Conservation (phyloP, 2,329 filamentous ascomycete genomes). For the Amauroascus niger region DNA sequence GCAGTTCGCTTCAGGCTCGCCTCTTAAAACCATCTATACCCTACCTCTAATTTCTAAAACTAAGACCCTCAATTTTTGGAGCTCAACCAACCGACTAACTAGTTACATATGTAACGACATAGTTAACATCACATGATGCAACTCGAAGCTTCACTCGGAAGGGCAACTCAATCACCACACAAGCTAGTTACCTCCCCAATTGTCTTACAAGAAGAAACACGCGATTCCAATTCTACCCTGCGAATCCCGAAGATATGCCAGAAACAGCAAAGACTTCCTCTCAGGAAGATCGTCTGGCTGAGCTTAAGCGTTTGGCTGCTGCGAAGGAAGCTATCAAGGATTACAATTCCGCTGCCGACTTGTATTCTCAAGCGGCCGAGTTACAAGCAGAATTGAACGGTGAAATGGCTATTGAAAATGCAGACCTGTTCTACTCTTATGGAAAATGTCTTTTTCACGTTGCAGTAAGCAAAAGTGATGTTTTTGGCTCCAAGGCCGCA, state of each 20-base stretch:
- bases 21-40: too few species aligned
- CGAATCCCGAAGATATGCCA: neutral
- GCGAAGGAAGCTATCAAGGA: conserved; percentile 83
- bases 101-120: too few species aligned
- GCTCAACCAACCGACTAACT: too few species aligned
- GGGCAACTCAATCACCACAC: too few species aligned
- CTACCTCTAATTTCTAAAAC: too few species aligned
- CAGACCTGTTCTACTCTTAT: conserved; percentile 88
- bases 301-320: conserved; percentile 70
- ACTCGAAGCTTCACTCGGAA: too few species aligned
- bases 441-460: conserved; percentile 90
- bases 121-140: too few species aligned
- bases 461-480: conserved; percentile 86
- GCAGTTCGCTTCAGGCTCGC: too few species aligned
- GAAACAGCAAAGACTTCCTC: neutral
- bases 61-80: too few species aligned
- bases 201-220: too few species aligned
- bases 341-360: conserved; percentile 73
- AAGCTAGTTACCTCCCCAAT: too few species aligned
- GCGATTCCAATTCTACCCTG: neutral
- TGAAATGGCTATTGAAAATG: conserved; percentile 82
- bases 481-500: conserved; percentile 72
- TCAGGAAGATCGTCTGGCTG: conserved; percentile 54
- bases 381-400: conserved; percentile 86
- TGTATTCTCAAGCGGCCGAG: conserved; percentile 80